phyloP scores from a whole-genome alignment of 176 grass and related monocot genomes.

The Canna indica region DNA sequence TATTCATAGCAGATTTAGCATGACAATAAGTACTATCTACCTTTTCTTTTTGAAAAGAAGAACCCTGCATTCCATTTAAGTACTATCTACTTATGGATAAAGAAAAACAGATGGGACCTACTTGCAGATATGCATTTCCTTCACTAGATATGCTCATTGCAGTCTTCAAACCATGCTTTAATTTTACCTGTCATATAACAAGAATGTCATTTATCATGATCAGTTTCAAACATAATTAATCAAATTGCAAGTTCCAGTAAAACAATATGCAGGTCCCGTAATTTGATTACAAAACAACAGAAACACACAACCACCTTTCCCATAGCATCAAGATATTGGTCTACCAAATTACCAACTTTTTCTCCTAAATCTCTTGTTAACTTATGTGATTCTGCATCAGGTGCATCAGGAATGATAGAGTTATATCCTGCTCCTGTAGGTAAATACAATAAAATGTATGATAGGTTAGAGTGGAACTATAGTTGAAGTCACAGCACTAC shows the following conservation, averaged over 20 bases:
- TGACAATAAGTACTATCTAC: not conserved
- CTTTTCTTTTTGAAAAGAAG: no score
- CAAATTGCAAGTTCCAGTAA: not conserved
- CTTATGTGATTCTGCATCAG: constrained; percentile 44
- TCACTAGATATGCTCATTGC: constrained; percentile 86
- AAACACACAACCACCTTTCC: constrained; percentile 48
- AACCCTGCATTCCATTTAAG: no score
- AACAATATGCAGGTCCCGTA: not conserved
- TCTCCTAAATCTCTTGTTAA: constrained; percentile 44
- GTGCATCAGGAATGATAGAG: constrained; percentile 58
- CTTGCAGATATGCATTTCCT: constrained; percentile 90
- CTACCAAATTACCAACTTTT: constrained; percentile 64
- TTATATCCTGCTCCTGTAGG: constrained; percentile 62
- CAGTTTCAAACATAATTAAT: constrained; percentile 1
- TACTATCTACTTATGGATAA: not conserved
- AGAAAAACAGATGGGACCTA: constrained; percentile 24
- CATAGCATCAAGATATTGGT: constrained; percentile 88
- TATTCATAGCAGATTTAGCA: constrained; percentile 18
- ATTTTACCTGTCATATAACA: constrained; percentile 62
- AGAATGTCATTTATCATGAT: constrained; percentile 12
- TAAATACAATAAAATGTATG: constrained; percentile 12
- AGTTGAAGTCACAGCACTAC: no score
- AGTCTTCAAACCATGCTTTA: constrained; percentile 81
- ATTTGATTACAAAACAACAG: not conserved
- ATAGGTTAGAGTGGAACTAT: not conserved